Base-by-base conservation (phyloP, 352 stramenopile genomes). In the Globisporangium sylvaticum region DNA sequence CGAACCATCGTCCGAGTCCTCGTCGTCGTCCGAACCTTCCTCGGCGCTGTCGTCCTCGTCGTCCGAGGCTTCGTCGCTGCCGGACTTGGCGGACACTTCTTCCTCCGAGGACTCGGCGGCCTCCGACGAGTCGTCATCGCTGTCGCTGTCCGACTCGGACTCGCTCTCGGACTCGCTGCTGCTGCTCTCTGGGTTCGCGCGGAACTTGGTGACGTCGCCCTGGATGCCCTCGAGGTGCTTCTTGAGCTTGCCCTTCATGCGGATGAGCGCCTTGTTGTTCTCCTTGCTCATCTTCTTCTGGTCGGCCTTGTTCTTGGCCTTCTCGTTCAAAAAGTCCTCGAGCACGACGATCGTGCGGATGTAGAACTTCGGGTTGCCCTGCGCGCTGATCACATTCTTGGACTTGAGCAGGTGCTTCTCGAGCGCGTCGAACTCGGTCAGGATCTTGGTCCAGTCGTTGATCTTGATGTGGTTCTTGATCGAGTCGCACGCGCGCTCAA, bases 221-320 rank as follows among this genome's bases (percentile, higher is more conserved):
- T 83, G 76, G 68, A 98, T 96, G n/a, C 81, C 72, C 67, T 99
- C 97, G 64, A 98, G 92, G 77, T 98, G 91, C 81, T 98, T 98
- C 73, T 98, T 97, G 54, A 99, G 72, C 74, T 94, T 97, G 58
- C 98, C 88, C 87, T 99, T 99, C 95, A 99, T 99, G 20, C 95
- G 85, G 74, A 99, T 99, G 12, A 99, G 84, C 50, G 95, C 93
- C 73, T 97, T 96, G 64, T 84, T 96, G 80, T 98, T 98, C 65
- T 96, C 91, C 64, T 97, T 96, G 86, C 83, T 98, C 76, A 99
- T 95, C 77, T 98, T 98, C 82, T 99, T 98, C 65, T 98, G 94
- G 37, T 94, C 89, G 15, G 90, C 93, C 83, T 98, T 99, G 83
- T 98, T 97, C 74, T 97, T 97, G 32, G 98, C 74, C 73, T 95